Percentiles rank a stretch among this genome's conserved stretches.
phyloP scores from a whole-genome alignment of 371 early-diverging fungal genomes.

The Rhizomucor pusillus region DNA sequence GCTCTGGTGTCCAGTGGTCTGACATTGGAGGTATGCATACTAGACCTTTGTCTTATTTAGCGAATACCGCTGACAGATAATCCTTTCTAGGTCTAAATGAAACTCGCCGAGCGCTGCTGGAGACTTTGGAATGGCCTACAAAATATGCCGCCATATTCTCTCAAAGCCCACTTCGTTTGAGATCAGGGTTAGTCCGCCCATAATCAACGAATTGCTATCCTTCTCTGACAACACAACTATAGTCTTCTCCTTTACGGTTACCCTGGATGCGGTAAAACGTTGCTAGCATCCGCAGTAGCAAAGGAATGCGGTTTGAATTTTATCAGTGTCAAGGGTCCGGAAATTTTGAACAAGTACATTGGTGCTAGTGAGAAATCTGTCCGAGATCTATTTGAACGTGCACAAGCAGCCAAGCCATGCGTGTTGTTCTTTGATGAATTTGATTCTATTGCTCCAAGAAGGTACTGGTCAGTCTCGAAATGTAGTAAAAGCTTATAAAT shows the following conservation, averaged over 20 bases:
- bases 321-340: slow-evolving; percentile 95
- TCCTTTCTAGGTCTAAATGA: slow-evolving; percentile 50
- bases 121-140: slow-evolving; percentile 95
- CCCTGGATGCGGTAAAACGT: slow-evolving; percentile 93
- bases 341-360: slow-evolving; percentile 96
- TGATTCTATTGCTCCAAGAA: slow-evolving; percentile 90
- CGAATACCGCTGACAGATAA: neutral
- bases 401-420: slow-evolving; percentile 88
- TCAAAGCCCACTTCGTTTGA: slow-evolving; percentile 79
- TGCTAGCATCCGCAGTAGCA: slow-evolving; percentile 93
- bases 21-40: slow-evolving; percentile 78
- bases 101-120: slow-evolving; percentile 76
- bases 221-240: neutral
- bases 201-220: neutral
- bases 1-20: slow-evolving; percentile 78
- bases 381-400: slow-evolving; percentile 92
- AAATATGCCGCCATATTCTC: slow-evolving; percentile 89
- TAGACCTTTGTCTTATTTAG: neutral
- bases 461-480: slow-evolving; percentile 29
- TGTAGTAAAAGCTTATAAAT: neutral
- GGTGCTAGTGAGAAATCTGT: slow-evolving; percentile 90
- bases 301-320: slow-evolving; percentile 92
- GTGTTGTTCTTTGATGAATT: slow-evolving; percentile 97
- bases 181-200: slow-evolving; percentile 88
- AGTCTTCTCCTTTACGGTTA: slow-evolving; percentile 91